phyloP scores from a whole-genome alignment of 2,329 filamentous ascomycete genomes.

The Ophiostoma pallidulum region DNA sequence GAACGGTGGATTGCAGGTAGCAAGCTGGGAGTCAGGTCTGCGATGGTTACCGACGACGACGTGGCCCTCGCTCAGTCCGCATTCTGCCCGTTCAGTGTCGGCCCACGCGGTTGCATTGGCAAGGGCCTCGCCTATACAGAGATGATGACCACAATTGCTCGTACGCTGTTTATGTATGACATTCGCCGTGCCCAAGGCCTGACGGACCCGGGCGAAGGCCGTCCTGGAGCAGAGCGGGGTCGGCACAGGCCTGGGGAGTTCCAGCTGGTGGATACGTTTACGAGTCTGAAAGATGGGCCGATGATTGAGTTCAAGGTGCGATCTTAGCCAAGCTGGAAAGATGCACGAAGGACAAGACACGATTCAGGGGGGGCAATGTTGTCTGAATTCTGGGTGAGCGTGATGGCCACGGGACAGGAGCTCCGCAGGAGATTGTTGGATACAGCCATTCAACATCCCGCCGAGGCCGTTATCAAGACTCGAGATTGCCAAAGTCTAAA shows the following conservation, averaged over 20 bases:
- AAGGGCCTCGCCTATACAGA: constrained; percentile 61
- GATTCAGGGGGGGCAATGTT: too few species aligned
- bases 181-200: constrained; percentile 41
- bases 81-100: constrained; percentile 60
- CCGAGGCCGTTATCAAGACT: too few species aligned
- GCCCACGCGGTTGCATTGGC: constrained; percentile 62
- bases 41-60: constrained; percentile 38
- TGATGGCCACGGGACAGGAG: too few species aligned
- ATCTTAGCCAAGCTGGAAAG: too few species aligned
- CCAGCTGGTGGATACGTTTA: constrained; percentile 64
- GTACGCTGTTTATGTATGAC: constrained; percentile 53
- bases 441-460: too few species aligned
- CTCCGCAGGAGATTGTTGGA: too few species aligned
- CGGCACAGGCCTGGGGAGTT: constrained; percentile 51
- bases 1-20: constrained; percentile 55
- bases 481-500: too few species aligned
- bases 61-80: constrained; percentile 46
- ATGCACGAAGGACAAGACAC: too few species aligned
- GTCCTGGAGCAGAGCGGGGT: constrained; percentile 39
- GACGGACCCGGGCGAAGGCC: constrained; percentile 44
- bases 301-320: constrained; percentile 48
- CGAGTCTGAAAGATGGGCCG: constrained; percentile 62
- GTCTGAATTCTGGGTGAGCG: too few species aligned
- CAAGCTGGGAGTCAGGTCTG: constrained; percentile 12
- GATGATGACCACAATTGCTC: constrained; percentile 53